A percentile compares a stretch with the other conserved stretches of the same genome.
These are phyloP conservation scores for Acer campestre DNA, from an alignment of 345 rosid genomes.

Conservation along the genomic window DNA sequence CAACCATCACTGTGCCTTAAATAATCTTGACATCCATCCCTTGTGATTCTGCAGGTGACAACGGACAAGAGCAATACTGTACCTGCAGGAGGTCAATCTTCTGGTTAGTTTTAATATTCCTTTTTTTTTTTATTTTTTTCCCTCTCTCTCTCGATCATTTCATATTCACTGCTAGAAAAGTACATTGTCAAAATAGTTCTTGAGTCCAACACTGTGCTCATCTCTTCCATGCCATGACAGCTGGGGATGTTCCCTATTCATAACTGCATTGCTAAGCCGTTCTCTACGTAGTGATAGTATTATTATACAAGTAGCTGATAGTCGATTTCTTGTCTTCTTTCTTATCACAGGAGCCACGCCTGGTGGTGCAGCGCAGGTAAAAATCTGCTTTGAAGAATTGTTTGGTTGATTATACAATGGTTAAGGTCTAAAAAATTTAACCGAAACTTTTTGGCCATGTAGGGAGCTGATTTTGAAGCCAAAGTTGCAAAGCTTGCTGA, in stretches of 20 bases:
- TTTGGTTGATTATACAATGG: neutral
- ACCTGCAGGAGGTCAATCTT: conserved; percentile 49
- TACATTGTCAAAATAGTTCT: neutral
- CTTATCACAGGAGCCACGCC: conserved; percentile 35
- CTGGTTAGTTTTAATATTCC: conserved; percentile 49
- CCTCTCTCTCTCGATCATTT: too few species aligned
- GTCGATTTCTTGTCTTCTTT: neutral
- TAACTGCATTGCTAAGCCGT: neutral
- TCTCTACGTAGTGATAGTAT: neutral
- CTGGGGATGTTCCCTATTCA: neutral
- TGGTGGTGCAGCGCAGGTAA: conserved; percentile 46
- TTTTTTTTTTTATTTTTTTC: neutral
- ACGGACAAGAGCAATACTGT: conserved; percentile 43
- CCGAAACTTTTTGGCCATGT: conserved; percentile 26
- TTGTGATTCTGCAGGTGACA: conserved; percentile 40
- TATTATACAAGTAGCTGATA: neutral
- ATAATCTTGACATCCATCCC: conserved; percentile 4
- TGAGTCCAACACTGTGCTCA: neutral
- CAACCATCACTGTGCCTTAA: neutral
- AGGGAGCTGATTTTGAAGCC: conserved; percentile 85
- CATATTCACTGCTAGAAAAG: neutral
- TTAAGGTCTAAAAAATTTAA: too few species aligned
- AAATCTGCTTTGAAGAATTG: neutral
- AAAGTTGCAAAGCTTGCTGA: conserved; percentile 91
- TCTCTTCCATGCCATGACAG: neutral